Evolutionary conservation across 805 yeast genomes (phyloP).

Genomic region (Jamesozyma lodderae): DNA sequence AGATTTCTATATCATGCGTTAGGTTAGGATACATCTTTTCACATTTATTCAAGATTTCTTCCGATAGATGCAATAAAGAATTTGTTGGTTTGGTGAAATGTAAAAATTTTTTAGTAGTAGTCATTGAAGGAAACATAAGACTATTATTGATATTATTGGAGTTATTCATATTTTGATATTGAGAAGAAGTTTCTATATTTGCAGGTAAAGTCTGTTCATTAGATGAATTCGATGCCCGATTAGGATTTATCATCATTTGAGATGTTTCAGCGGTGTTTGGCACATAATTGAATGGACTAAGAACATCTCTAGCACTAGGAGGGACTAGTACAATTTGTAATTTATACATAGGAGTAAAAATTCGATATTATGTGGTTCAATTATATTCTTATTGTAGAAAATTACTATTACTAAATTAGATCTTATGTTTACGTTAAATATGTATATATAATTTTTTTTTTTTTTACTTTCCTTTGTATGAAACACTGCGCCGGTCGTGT

Average conservation of each 20-base stretch:
- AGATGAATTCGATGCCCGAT: constrained; percentile 9
- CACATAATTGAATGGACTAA: constrained; percentile 14
- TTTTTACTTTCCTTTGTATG: no score
- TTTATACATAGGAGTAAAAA: constrained; percentile 39
- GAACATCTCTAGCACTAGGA: constrained; percentile 28
- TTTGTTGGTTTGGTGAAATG: constrained; percentile 48
- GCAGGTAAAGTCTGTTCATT: constrained; percentile 3
- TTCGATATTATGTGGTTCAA: no score
- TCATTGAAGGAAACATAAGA: constrained; percentile 9
- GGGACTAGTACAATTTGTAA: constrained; percentile 39
- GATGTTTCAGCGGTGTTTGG: constrained; percentile 18
- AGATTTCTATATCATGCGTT: constrained; percentile 44
- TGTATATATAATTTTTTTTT: no score
- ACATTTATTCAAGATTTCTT: constrained; percentile 48
- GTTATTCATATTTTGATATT: constrained; percentile 2
- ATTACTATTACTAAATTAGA: no score
- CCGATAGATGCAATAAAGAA: constrained; percentile 40
- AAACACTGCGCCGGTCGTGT: no score
- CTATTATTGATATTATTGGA: constrained; percentile 9
- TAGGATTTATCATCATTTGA: constrained; percentile 15
- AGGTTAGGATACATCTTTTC: constrained; percentile 53
- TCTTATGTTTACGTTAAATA: no score
- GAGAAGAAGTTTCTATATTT: constrained; percentile 10
- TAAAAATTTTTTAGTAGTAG: constrained; percentile 44
- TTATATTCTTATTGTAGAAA: no score